Evolutionary conservation across 208 protist species (phyloP), one percentile per base, ranked within the genome.

Genomic region (Leishmania arabica): DNA sequence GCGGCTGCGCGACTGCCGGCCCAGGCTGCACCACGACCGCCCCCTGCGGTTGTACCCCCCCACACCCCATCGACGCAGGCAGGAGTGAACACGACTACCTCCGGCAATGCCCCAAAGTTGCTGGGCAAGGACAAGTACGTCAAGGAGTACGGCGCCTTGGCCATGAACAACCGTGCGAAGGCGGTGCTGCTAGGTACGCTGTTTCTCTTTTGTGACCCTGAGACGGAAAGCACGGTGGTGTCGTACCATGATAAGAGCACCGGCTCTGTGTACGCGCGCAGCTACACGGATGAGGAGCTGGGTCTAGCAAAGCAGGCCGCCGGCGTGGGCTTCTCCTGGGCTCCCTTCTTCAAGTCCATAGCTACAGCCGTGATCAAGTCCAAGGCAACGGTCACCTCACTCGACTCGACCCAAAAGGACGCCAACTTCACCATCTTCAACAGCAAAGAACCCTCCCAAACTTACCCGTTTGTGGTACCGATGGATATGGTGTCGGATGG

Each of bases 321-420:
- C 17, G 85, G 84, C 21, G 85, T 95, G 42, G 62, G 76, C 62
- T 88, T 95, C 78, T 81, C 84, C 51, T 97, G 94, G 93, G 91
- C 90, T 1, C 86, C 91, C 19, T 97, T 97, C 85, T 97, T 96
- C 83, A 97, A 97, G 77, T 96, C 93, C 27, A 77, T 98, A 31
- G 92, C 93, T 4, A 90, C 91, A 11, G 94, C 90, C 54, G 58
- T 96, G 31, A 86, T 95, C 70, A 98, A 97, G 69, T 75, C 75
- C 37, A 95, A 88, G 80, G 93, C 89, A 40, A 75, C 54, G 2
- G 80, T 97, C 1, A 75, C 79, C 69, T 75, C 85, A 78, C 17
- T 79, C 49, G 83, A 65, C 45, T 54, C 75, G 66, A 80, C 77
- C 4, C 85, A 60, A 37, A 91, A 89, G 73, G 82, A 87, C 8